Evolutionary conservation across 257 asterid species (phyloP), one percentile per base, ranked within the genome.

Genomic region (Gentiana macrophylla): DNA sequence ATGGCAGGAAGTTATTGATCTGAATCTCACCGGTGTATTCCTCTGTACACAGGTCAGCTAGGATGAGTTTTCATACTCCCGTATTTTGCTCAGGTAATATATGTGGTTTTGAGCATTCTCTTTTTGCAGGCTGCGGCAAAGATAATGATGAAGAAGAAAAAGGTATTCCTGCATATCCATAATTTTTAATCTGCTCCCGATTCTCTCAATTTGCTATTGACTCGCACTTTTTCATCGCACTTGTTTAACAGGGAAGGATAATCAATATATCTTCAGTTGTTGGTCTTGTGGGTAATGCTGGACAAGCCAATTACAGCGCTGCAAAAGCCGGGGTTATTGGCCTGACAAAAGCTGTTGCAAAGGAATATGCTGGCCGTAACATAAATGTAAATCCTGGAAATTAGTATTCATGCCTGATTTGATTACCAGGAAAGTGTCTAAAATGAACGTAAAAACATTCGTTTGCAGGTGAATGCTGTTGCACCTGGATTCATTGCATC

Each of bases 291-390:
- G 97, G 99, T 67, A 92, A 92, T 71, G 76, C 73, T 60, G 97
- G 99, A 56, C 97, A 92, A 80, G 94, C 97, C 72, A 92, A 92
- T 69, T 92, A 92, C 36, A 83, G 95, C 71, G 97, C 99, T 51
- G 97, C 97, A 70, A 88, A 92, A 79, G 99, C 97, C 5, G 97
- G 97, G 53, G 95, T 92, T 33, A 83, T 92, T 75, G 99, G 99
- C 61, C 72, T 92, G 50, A 92, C 95, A 12, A 92, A 92, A 78
- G 49, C 84, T 15, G 95, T 92, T 61, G 99, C 99, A 49, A 92
- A 82, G 79, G 99, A 92, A 70, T 92, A 92, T 56, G 71, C 99
- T 59, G 88, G 97, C 80, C 74, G 95, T 75, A 84, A 84, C 62
- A 79, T 87, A 41, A 82, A 79, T 56, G 95, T 91, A 60, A 72